A percentile compares a stretch with the other conserved stretches of the same genome.
Evolutionary conservation across 768 basidiomycete species (phyloP).

Genomic region (Holtermannia corniformis): DNA sequence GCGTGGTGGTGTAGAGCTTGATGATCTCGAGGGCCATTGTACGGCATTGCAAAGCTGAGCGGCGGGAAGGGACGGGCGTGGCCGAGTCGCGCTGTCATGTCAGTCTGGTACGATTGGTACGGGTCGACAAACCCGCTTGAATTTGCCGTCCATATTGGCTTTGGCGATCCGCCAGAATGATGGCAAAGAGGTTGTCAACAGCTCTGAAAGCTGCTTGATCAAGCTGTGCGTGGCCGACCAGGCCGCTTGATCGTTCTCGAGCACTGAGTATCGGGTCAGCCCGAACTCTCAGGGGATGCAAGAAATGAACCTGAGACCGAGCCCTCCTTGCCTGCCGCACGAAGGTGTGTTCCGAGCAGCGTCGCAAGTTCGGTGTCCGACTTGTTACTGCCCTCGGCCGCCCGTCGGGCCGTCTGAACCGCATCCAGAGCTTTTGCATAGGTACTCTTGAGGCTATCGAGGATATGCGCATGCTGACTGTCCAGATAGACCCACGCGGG

Average conservation of each 20-base stretch:
- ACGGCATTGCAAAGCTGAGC: constrained; percentile 71
- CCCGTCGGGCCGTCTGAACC: constrained; percentile 38
- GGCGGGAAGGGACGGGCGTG: constrained; percentile 48
- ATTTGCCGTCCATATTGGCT: constrained; percentile 86
- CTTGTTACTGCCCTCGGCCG: not conserved
- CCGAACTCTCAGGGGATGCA: not conserved
- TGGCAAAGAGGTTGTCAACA: constrained; percentile 70
- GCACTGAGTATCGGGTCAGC: not conserved
- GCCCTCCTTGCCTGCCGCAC: not conserved
- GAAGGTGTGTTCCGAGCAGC: not conserved
- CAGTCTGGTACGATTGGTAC: not conserved
- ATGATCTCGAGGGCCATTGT: constrained; percentile 82
- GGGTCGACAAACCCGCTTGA: constrained; percentile 57
- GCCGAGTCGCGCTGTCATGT: constrained; percentile 24
- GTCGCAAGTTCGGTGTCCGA: not conserved
- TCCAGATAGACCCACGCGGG: constrained; percentile 95
- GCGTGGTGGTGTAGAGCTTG: constrained; percentile 69
- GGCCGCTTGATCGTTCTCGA: constrained; percentile 51
- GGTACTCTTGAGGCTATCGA: constrained; percentile 61
- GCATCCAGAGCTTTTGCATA: constrained; percentile 50
- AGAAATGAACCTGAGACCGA: not conserved
- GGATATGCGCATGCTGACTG: constrained; percentile 76
- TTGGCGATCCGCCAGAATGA: constrained; percentile 90
- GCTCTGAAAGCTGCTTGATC: constrained; percentile 79
- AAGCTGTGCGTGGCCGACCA: constrained; percentile 73